Base-by-base conservation (phyloP, 2,329 filamentous ascomycete genomes). In the Plenodomus tracheiphilus region DNA sequence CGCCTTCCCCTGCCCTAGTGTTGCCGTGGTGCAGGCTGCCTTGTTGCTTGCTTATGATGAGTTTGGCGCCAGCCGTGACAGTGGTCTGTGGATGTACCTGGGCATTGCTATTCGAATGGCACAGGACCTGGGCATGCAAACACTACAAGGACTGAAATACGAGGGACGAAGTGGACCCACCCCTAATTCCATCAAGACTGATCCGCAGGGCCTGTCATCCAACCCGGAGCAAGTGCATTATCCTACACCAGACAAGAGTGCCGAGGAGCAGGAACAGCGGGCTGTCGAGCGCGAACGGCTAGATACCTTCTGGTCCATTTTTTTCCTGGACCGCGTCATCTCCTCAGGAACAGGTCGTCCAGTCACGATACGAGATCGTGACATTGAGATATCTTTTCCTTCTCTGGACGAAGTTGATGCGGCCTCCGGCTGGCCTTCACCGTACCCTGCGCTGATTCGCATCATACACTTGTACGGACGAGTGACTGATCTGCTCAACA, bases 41-140 rank as follows among this genome's bases (percentile, higher is more conserved):
- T 74, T 96, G 10, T 75, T 96, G 21, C 83, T 96, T 73, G 91
- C 90, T 0, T 96, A 96, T 64, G 90, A 95, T 58, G 87, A 92
- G 37, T 96, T 96, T 59, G 91, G 91, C 1, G 88, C 89, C 10
- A 89, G 90, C 57, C 89, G 92, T 61, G 91, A 96, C 64, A 95
- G 90, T 68, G 89, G 90, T 0, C 73, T 96, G 6, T 96, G 91
- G 91, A 95, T 96, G 90, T 96, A 95, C 65, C 78, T 96, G 1
- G 91, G 91, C 0, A 86, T 93, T 43, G 87, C 91, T 0, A 96
- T 96, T 51, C 85, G 91, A 4, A 88, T 91, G 84, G 87, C 87
- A 0, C 83, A 89, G 51, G 87, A 91, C 64, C 73, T 96, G 9
- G 91, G 91, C 0, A 78, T 96, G 56, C 89, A 93, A 59, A 95